Evolutionary conservation across 768 basidiomycete genomes (phyloP).

Genomic region (Mycena alexandri): DNA sequence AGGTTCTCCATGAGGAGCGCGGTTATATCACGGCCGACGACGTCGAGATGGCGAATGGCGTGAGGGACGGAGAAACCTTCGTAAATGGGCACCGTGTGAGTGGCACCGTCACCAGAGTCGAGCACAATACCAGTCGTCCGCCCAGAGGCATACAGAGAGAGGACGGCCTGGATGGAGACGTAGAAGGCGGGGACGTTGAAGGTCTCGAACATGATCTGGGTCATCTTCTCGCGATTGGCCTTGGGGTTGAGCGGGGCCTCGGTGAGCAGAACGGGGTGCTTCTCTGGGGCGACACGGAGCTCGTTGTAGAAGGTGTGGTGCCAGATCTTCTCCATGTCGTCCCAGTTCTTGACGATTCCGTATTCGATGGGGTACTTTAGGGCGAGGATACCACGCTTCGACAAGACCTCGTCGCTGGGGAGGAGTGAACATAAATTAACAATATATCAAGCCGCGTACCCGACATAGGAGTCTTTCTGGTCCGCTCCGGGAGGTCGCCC

Average conservation of each 20-base stretch:
- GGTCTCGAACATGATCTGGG: constrained; percentile 85
- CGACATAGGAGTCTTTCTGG: constrained; percentile 83
- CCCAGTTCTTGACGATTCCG: constrained; percentile 38
- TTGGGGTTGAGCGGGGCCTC: constrained; percentile 81
- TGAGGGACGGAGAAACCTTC: constrained; percentile 77
- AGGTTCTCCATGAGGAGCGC: constrained; percentile 70
- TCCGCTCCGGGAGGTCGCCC: constrained; percentile 68
- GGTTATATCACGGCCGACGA: constrained; percentile 76
- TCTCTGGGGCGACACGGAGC: constrained; percentile 78
- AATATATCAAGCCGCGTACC: constrained; percentile 50
- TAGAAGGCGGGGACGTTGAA: constrained; percentile 82
- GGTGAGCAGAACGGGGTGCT: constrained; percentile 78
- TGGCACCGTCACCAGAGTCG: constrained; percentile 80
- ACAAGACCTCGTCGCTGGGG: constrained; percentile 74
- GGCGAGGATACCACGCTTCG: constrained; percentile 80
- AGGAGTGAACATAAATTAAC: constrained; percentile 26
- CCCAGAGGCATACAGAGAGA: constrained; percentile 76
- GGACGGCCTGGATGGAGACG: constrained; percentile 77
- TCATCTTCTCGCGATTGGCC: constrained; percentile 79
- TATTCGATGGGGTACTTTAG: constrained; percentile 76
- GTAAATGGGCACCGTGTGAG: constrained; percentile 81
- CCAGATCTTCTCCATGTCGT: constrained; percentile 39
- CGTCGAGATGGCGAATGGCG: constrained; percentile 75
- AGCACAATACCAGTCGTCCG: constrained; percentile 81
- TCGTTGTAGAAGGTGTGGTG: no score